Base-by-base conservation (phyloP, 306 rosid species). In the Sophora flavescens region DNA sequence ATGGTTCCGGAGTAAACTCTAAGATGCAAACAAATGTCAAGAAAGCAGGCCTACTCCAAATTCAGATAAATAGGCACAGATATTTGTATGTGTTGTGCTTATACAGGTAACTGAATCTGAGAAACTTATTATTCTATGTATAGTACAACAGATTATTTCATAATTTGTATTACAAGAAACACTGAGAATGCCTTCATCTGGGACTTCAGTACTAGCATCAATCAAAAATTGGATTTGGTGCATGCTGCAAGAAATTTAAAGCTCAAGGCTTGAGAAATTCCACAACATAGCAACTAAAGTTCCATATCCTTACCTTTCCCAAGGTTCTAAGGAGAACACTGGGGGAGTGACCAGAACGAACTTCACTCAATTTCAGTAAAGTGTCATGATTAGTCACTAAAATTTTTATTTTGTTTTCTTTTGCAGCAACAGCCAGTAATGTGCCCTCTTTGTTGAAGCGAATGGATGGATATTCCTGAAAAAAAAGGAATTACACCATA, bases 351-450 rank as follows among this genome's bases (percentile, higher is more conserved):
- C 12, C 54, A 57, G 79, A n/a, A 77, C 12, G 22, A 12, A 14
- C 52, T 50, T 47, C 53, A 35, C 2, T 65, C 16, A 3, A 35
- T 26, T 33, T 60, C 59, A 3, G 17, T 4, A 14, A 68, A 47
- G 70, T 36, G 15, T 52, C 77, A 68, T 61, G 3, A 63, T 44
- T 33, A 44, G 47, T 57, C 52, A 74, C 88, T 35, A 88, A 81
- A 58, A 88, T 79, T 80, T 86, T 84, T 13, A 88, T 64, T 57
- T 79, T 82, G 53, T 81, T 76, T n/a, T 78, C 86, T 8, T 45
- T 70, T 30, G 92, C 81, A 54, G 86, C 30, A 68, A 84, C 86
- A 76, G 92, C 92, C 57, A 88, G 48, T 74, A 86, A 58, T 13
- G 50, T 73, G 36, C 88, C 88, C 26, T 60, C 84, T 63, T 84